Evolutionary conservation across 2,329 filamentous ascomycete species (phyloP).

Genomic region (Dothistroma septosporum): DNA sequence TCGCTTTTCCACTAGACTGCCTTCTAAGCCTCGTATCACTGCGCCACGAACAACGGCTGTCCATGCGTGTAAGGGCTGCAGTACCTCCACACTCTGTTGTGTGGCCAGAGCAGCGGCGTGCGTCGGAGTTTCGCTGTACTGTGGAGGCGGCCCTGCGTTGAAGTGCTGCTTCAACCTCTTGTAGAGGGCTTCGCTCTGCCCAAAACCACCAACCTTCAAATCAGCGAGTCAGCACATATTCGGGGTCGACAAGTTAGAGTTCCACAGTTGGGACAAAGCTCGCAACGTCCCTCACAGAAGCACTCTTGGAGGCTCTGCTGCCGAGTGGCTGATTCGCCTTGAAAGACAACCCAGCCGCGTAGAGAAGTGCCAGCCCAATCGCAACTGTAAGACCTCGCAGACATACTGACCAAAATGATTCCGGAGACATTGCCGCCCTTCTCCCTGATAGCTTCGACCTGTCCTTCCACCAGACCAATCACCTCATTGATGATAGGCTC

Average conservation of each 20-base stretch:
- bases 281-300: too few relatives aligned
- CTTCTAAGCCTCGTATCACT: constrained; percentile 69
- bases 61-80: constrained; percentile 79
- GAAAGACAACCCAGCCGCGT: too few relatives aligned
- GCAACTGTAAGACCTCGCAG: too few relatives aligned
- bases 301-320: too few relatives aligned
- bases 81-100: constrained; percentile 65
- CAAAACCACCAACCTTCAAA: constrained; percentile 60
- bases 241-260: too few relatives aligned
- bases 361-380: too few relatives aligned
- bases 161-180: constrained; percentile 67
- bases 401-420: constrained; percentile 62
- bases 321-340: too few relatives aligned
- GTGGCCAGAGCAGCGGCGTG: constrained; percentile 49
- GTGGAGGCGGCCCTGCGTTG: constrained; percentile 47
- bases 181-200: constrained; percentile 68
- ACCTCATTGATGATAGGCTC: constrained; percentile 68
- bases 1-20: constrained; percentile 72
- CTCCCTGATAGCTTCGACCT: constrained; percentile 40
- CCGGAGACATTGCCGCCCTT: constrained; percentile 49
- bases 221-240: too few relatives aligned
- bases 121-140: constrained; percentile 66
- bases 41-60: constrained; percentile 75
- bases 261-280: too few relatives aligned
- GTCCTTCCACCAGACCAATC: constrained; percentile 49